These are phyloP conservation scores for Colletotrichum sp. DNA, from an alignment of 2,329 filamentous ascomycete genomes.

Conservation along the genomic window DNA sequence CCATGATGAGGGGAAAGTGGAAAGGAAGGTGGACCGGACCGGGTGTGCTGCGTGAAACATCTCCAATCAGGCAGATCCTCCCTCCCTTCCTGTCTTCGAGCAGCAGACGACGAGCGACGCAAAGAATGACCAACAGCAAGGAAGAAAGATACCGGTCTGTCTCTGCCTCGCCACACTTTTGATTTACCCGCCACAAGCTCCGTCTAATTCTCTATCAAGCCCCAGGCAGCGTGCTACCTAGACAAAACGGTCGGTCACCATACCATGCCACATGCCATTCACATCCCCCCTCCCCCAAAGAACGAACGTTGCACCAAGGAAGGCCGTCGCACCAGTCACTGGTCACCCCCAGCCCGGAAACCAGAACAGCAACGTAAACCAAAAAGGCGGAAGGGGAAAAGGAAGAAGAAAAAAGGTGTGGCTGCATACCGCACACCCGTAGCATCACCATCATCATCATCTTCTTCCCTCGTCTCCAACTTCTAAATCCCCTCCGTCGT, in stretches of 20 bases:
- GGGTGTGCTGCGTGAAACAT: constrained; percentile 7
- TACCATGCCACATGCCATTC: not conserved
- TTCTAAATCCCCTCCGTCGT: not conserved
- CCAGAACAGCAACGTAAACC: not conserved
- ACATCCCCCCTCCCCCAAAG: not conserved
- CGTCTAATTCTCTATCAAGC: not conserved
- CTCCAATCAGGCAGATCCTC: not conserved
- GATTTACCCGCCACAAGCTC: not conserved
- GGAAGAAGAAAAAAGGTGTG: not conserved
- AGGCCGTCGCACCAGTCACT: not conserved
- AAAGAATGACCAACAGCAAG: not conserved
- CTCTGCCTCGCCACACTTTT: not conserved
- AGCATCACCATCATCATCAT: not conserved
- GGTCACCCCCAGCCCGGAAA: not conserved
- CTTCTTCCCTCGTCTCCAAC: not conserved
- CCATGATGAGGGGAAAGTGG: not conserved
- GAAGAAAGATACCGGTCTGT: not conserved
- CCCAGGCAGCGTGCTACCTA: not conserved
- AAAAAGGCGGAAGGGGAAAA: not conserved
- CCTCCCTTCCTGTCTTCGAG: not conserved
- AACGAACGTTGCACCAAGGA: not conserved
- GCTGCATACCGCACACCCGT: not conserved
- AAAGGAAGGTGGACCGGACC: not conserved
- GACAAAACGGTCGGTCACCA: not conserved
- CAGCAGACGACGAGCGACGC: not conserved